Evolutionary conservation across 176 grass and related monocot species (phyloP).

Genomic region (Eremochloa ophiuroides): DNA sequence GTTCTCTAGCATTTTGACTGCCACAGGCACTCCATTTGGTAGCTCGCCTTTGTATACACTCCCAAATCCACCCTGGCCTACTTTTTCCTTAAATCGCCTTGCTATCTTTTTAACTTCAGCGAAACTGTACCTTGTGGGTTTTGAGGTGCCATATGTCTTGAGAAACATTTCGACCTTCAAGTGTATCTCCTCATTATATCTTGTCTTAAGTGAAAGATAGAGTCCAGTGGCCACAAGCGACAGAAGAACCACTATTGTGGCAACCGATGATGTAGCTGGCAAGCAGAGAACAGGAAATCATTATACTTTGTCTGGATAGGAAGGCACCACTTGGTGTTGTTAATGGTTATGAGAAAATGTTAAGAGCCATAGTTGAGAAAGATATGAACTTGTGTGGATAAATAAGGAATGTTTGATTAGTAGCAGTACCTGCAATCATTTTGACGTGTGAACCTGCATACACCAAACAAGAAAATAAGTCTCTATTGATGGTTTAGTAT

Average conservation of each 20-base stretch:
- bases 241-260: conserved; percentile 1
- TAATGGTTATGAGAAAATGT: background rate
- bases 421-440: too few relatives aligned
- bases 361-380: background rate
- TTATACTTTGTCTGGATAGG: background rate
- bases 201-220: conserved; percentile 24
- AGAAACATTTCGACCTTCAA: too few relatives aligned
- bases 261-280: conserved; percentile 1
- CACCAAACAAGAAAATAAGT: background rate
- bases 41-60: conserved; percentile 51
- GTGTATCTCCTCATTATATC: too few relatives aligned
- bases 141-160: too few relatives aligned
- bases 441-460: conserved; percentile 32
- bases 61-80: conserved; percentile 66
- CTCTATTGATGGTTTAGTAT: background rate
- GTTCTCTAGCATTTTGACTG: conserved; percentile 62
- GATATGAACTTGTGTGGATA: background rate
- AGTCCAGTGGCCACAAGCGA: background rate
- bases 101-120: too few relatives aligned
- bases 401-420: background rate
- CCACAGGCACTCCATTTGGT: conserved; percentile 52
- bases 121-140: too few relatives aligned
- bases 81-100: too few relatives aligned
- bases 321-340: background rate
- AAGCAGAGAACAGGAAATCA: background rate